phyloP scores from a whole-genome alignment of 2,329 filamentous ascomycete species.

The Xylaria sp. region DNA sequence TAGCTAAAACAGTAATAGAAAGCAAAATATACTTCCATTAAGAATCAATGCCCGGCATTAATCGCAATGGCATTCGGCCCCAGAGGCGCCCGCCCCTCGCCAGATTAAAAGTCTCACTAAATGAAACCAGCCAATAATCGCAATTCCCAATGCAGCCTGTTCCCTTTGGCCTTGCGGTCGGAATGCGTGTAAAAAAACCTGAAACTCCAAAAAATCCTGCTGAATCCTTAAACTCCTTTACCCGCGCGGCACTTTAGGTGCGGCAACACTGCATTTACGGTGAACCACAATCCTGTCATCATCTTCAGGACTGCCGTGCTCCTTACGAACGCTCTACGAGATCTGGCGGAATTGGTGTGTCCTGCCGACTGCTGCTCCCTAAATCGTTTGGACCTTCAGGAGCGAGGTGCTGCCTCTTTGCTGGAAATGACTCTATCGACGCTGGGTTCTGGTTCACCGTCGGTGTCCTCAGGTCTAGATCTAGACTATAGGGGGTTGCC shows the following conservation, averaged over 20 bases:
- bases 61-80: background rate
- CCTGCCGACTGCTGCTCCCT: conserved; percentile 47
- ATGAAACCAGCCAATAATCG: background rate
- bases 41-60: conserved; percentile 2
- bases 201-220: conserved; percentile 9
- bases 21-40: background rate
- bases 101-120: conserved; percentile 8
- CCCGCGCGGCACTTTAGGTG: background rate
- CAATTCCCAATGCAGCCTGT: conserved; percentile 22
- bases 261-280: background rate
- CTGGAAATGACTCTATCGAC: conserved; percentile 12
- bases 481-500: conserved; percentile 44
- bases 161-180: conserved; percentile 29
- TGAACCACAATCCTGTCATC: conserved; percentile 2
- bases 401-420: conserved; percentile 40
- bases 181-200: conserved; percentile 31
- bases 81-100: background rate
- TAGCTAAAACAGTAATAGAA: conserved; percentile 9
- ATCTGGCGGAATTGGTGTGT: conserved; percentile 52
- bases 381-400: conserved; percentile 47
- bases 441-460: conserved; percentile 35
- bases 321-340: conserved; percentile 36
- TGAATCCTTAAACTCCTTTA: conserved; percentile 1
- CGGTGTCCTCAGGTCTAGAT: conserved; percentile 55
- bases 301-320: background rate